Evolutionary conservation across 306 rosid species (phyloP).

Genomic region (Clitoria ternatea): DNA sequence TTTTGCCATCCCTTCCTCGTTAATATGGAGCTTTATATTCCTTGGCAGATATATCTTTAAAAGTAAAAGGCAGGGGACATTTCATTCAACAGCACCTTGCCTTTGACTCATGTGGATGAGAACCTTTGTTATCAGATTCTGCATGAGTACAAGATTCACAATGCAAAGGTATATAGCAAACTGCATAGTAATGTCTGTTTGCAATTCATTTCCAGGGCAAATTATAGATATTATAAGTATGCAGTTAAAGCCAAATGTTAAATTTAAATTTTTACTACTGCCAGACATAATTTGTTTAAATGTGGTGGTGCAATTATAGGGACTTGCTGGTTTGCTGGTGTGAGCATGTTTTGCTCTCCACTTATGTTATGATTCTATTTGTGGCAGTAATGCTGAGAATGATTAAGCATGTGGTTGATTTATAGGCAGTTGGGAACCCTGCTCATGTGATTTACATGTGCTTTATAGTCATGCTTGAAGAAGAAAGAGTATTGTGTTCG

Average conservation of each 20-base stretch:
- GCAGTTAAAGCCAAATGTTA: neutral
- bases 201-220: conserved; percentile 13
- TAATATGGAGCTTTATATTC: conserved; percentile 22
- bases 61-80: conserved; percentile 96
- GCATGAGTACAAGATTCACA: conserved; percentile 99
- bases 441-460: too few species aligned
- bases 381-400: too few species aligned
- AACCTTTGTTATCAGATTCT: conserved; percentile 98
- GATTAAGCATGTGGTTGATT: too few species aligned
- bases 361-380: too few species aligned
- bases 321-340: conserved; percentile 13
- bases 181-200: neutral
- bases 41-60: conserved; percentile 86
- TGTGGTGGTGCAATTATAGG: neutral
- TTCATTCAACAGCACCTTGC: conserved; percentile 89
- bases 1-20: conserved; percentile 2
- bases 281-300: neutral
- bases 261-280: neutral
- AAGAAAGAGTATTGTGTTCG: too few species aligned
- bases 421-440: too few species aligned
- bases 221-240: neutral
- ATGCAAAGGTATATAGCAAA: conserved; percentile 77
- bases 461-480: too few species aligned
- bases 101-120: conserved; percentile 95
- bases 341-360: neutral